A percentile compares a stretch with the other conserved stretches of the same genome.
phyloP scores from a whole-genome alignment of 495 filamentous ascomycete species.

The Letharia columbiana region DNA sequence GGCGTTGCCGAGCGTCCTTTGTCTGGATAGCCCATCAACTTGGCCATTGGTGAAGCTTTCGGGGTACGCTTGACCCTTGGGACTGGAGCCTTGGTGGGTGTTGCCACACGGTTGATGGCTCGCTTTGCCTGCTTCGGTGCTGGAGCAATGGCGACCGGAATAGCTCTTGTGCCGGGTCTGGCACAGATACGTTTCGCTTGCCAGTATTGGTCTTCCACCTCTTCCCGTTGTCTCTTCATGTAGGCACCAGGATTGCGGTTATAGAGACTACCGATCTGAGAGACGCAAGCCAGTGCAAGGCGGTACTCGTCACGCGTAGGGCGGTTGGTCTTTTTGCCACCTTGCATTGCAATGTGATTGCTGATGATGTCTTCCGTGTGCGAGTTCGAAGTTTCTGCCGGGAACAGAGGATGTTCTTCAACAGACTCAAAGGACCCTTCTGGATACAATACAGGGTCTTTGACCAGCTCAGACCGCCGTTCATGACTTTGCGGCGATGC shows the following conservation, averaged over 20 bases:
- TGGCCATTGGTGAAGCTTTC: constrained; percentile 31
- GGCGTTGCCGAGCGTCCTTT: constrained; percentile 32
- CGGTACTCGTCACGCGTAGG: constrained; percentile 64
- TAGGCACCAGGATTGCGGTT: constrained; percentile 51
- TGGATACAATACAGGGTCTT: constrained; percentile 57
- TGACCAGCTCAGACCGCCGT: constrained; percentile 30
- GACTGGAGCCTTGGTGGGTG: constrained; percentile 24
- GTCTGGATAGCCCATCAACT: constrained; percentile 38
- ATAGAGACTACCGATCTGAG: constrained; percentile 52
- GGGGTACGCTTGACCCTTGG: constrained; percentile 40
- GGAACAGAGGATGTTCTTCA: constrained; percentile 49
- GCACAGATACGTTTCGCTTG: constrained; percentile 34
- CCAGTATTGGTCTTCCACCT: constrained; percentile 45
- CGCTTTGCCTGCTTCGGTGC: constrained; percentile 31
- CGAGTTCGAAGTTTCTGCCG: constrained; percentile 35
- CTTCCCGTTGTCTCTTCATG: constrained; percentile 54
- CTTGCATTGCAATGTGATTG: constrained; percentile 56
- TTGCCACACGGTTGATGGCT: constrained; percentile 20
- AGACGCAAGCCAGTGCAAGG: constrained; percentile 56
- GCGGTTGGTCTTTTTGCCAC: constrained; percentile 47
- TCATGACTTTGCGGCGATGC: constrained; percentile 21
- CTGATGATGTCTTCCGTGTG: constrained; percentile 49
- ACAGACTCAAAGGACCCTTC: constrained; percentile 27
- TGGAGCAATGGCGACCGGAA: constrained; percentile 22
- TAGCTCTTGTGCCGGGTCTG: constrained; percentile 20